These are phyloP conservation scores for Eutrema salsugineum DNA, from an alignment of 441 rosid genomes.

Conservation along the genomic window DNA sequence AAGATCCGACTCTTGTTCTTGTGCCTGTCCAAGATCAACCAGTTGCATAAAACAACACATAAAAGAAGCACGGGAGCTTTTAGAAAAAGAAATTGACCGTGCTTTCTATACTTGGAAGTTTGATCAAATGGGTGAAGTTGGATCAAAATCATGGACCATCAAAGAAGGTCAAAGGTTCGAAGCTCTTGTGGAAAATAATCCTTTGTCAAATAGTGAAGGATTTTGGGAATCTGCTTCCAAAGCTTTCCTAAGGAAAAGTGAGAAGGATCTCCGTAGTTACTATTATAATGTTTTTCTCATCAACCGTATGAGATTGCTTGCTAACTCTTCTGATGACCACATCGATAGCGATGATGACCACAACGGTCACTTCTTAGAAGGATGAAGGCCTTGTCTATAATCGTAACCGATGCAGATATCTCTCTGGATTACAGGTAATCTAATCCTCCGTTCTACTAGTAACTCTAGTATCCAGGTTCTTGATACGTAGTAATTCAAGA, in stretches of 20 bases:
- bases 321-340: conserved; percentile 14
- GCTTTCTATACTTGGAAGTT: conserved; percentile 43
- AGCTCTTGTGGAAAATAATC: conserved; percentile 25
- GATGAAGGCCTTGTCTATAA: conserved; percentile 7
- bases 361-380: conserved; percentile 10
- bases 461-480: not conserved
- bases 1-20: conserved; percentile 36
- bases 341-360: conserved; percentile 45
- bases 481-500: conserved; percentile 22
- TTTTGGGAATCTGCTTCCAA: conserved; percentile 35
- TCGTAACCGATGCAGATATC: not conserved
- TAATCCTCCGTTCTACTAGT: not conserved
- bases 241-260: conserved; percentile 32
- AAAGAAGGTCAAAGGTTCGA: conserved; percentile 36
- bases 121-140: conserved; percentile 40
- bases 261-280: conserved; percentile 34
- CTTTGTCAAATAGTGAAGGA: conserved; percentile 6
- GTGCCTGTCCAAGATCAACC: conserved; percentile 32
- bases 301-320: conserved; percentile 32
- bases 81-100: conserved; percentile 31
- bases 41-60: conserved; percentile 33
- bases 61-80: conserved; percentile 24
- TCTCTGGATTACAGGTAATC: conserved; percentile 8
- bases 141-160: conserved; percentile 34
- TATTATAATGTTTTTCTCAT: conserved; percentile 41